A percentile compares a stretch with the other conserved stretches of the same genome.
Evolutionary conservation across 2,329 filamentous ascomycete species (phyloP).

Genomic region (Colletotrichum eleusines): DNA sequence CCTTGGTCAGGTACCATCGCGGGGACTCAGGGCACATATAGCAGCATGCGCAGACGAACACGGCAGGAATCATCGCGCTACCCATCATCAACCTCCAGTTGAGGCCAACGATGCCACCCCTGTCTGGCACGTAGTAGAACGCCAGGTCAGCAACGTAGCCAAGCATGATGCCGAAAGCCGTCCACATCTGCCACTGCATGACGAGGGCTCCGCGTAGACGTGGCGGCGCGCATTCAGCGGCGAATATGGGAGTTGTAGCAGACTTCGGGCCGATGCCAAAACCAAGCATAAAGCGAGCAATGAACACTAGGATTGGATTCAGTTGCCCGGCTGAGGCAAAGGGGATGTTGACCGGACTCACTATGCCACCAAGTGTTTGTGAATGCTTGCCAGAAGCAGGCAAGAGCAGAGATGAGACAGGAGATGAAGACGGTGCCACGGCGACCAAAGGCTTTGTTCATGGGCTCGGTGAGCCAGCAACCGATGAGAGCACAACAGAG

Average conservation of each 20-base stretch:
- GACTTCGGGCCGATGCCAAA: slow-evolving; percentile 79
- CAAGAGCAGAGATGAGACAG: slow-evolving; percentile 69
- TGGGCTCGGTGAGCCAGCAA: slow-evolving; percentile 80
- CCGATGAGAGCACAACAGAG: slow-evolving; percentile 76
- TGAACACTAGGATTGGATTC: slow-evolving; percentile 64
- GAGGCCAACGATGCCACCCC: slow-evolving; percentile 62
- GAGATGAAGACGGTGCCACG: slow-evolving; percentile 79
- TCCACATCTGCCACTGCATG: slow-evolving; percentile 77
- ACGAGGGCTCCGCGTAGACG: slow-evolving; percentile 75
- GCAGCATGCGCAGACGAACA: slow-evolving; percentile 67
- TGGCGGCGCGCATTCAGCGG: slow-evolving; percentile 75
- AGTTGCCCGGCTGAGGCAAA: neutral
- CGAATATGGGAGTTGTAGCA: slow-evolving; percentile 76
- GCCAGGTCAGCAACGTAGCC: slow-evolving; percentile 72
- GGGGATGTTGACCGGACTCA: neutral
- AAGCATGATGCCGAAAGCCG: slow-evolving; percentile 66
- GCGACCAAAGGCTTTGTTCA: slow-evolving; percentile 78
- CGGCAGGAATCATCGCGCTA: slow-evolving; percentile 72
- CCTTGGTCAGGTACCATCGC: slow-evolving; percentile 64
- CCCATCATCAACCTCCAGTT: slow-evolving; percentile 79
- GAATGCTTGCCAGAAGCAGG: slow-evolving; percentile 65
- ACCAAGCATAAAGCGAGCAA: slow-evolving; percentile 76
- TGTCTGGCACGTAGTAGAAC: slow-evolving; percentile 68
- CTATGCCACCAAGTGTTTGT: slow-evolving; percentile 67
- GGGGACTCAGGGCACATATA: slow-evolving; percentile 63